A percentile compares a stretch with the other conserved stretches of the same genome.
Evolutionary conservation across 495 filamentous ascomycete genomes (phyloP).

Genomic region (Aspergillus indologenus): DNA sequence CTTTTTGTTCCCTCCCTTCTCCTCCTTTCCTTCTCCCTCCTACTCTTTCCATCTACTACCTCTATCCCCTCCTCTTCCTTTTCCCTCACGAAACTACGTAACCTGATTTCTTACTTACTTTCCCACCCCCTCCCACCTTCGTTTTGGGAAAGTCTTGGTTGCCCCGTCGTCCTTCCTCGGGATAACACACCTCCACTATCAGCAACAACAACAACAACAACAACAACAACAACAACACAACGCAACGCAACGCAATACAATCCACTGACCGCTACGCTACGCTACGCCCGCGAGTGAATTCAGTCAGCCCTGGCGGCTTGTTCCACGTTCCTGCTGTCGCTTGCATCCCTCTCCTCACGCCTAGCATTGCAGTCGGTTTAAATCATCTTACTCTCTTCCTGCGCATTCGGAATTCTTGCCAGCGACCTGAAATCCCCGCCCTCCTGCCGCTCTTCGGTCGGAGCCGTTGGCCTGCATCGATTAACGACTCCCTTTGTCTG

Average conservation of each 20-base stretch:
- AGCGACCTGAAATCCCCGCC: not conserved
- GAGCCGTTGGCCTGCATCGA: constrained; percentile 7
- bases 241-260: not conserved
- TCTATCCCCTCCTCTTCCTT: not conserved
- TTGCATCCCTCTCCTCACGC: constrained; percentile 14
- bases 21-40: not conserved
- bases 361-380: not conserved
- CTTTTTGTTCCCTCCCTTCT: not conserved
- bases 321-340: constrained; percentile 30
- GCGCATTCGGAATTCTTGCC: not conserved
- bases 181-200: too few relatives aligned
- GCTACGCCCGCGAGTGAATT: constrained; percentile 18
- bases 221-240: not conserved
- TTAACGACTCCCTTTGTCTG: constrained; percentile 10
- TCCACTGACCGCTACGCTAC: constrained; percentile 10
- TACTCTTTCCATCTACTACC: not conserved
- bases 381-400: constrained; percentile 7
- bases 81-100: not conserved
- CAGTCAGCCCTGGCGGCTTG: constrained; percentile 36
- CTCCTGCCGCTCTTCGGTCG: not conserved
- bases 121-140: not conserved
- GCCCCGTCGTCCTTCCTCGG: not conserved
- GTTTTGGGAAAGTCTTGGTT: not conserved
- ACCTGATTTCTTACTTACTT: not conserved
- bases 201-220: too few relatives aligned